Evolutionary conservation across 345 rosid genomes (phyloP).

Genomic region (Melaleuca alternifolia): DNA sequence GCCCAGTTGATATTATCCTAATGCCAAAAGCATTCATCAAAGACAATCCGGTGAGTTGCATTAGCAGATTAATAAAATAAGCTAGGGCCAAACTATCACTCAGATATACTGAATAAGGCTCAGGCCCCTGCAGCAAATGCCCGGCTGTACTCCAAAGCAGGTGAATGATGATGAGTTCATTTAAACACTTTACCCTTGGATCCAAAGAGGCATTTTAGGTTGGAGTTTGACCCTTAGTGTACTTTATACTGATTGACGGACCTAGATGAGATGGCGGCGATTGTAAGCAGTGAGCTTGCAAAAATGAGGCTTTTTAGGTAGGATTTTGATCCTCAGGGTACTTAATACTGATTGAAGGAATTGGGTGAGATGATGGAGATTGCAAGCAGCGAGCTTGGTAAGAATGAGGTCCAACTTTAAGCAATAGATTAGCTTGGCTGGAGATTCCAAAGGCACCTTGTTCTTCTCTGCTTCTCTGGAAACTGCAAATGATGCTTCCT

Average conservation of each 20-base stretch:
- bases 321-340: neutral
- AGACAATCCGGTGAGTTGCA: neutral
- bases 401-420: neutral
- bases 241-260: neutral
- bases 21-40: neutral
- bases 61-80: neutral
- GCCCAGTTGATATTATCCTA: neutral
- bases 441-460: neutral
- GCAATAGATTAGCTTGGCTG: neutral
- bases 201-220: neutral
- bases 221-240: neutral
- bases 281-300: neutral
- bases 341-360: neutral
- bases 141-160: neutral
- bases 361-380: neutral
- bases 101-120: neutral
- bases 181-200: neutral
- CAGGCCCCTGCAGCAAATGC: neutral
- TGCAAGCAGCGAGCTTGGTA: neutral
- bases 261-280: neutral
- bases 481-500: neutral
- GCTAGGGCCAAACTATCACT: neutral
- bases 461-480: neutral
- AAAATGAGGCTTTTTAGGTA: neutral
- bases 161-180: neutral